Evolutionary conservation across 2,329 filamentous ascomycete species (phyloP).

Genomic region (Neonectria coccinea): DNA sequence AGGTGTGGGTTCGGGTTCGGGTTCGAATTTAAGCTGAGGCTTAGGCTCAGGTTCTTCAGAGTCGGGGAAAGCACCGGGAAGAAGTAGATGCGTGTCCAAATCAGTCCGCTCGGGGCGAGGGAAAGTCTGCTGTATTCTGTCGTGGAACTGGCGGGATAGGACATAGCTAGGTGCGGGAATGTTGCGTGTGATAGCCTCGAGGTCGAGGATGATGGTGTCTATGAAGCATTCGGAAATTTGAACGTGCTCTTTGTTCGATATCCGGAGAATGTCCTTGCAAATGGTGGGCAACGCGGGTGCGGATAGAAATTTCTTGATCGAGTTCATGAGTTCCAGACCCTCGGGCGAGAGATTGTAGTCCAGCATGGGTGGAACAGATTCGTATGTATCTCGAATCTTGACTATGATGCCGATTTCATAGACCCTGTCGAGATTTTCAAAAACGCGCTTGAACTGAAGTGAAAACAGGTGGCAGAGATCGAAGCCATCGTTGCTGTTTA

Average conservation of each 20-base stretch:
- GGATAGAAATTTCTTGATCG: constrained; percentile 44
- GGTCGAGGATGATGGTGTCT: constrained; percentile 45
- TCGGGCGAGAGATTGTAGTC: constrained; percentile 38
- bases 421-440: constrained; percentile 39
- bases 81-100: constrained; percentile 27
- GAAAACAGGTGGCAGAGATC: constrained; percentile 42
- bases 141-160: constrained; percentile 40
- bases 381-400: constrained; percentile 41
- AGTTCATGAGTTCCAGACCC: constrained; percentile 33
- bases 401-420: constrained; percentile 47
- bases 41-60: constrained; percentile 30
- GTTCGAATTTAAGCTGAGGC: not conserved
- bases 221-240: constrained; percentile 42
- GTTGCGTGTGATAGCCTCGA: constrained; percentile 45
- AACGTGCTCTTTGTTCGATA: constrained; percentile 13
- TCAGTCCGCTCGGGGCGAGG: constrained; percentile 33
- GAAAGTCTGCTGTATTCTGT: constrained; percentile 40
- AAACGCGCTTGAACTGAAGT: constrained; percentile 36
- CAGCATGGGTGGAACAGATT: constrained; percentile 40
- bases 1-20: not conserved
- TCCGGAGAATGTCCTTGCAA: constrained; percentile 42
- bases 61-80: constrained; percentile 47
- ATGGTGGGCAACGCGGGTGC: constrained; percentile 42
- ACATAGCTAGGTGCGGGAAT: constrained; percentile 48
- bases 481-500: constrained; percentile 26